A percentile compares a stretch with the other conserved stretches of the same genome.
These are phyloP conservation scores for Trichoderma aggressivum DNA, from an alignment of 2,329 filamentous ascomycete genomes.

Conservation along the genomic window DNA sequence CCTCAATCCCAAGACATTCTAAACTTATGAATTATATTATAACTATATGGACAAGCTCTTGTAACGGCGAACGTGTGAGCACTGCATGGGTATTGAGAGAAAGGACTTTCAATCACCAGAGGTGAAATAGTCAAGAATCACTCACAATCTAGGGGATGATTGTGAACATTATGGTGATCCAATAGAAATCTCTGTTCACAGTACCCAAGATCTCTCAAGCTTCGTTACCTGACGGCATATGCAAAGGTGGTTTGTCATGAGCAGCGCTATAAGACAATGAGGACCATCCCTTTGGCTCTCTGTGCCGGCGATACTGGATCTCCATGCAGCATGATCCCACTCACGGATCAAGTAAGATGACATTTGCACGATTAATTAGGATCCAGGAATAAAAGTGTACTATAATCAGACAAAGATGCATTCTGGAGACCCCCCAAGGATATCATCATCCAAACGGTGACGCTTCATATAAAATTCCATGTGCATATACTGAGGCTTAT, in stretches of 20 bases:
- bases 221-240: neutral
- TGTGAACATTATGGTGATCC: neutral
- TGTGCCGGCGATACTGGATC: no score
- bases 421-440: no score
- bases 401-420: no score
- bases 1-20: no score
- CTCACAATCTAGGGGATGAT: neutral
- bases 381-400: no score
- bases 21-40: no score
- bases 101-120: rapidly evolving
- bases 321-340: no score
- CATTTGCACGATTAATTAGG: no score
- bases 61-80: neutral
- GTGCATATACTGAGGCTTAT: no score
- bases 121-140: neutral
- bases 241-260: neutral
- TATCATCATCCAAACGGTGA: no score
- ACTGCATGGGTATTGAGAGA: neutral
- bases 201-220: neutral
- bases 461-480: no score
- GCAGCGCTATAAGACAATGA: neutral
- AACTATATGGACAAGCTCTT: neutral
- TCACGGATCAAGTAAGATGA: no score
- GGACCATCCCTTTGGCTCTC: neutral
- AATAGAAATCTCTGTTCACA: neutral